Base-by-base conservation (phyloP, 495 filamentous ascomycete species). In the Penicillium waksmanii region DNA sequence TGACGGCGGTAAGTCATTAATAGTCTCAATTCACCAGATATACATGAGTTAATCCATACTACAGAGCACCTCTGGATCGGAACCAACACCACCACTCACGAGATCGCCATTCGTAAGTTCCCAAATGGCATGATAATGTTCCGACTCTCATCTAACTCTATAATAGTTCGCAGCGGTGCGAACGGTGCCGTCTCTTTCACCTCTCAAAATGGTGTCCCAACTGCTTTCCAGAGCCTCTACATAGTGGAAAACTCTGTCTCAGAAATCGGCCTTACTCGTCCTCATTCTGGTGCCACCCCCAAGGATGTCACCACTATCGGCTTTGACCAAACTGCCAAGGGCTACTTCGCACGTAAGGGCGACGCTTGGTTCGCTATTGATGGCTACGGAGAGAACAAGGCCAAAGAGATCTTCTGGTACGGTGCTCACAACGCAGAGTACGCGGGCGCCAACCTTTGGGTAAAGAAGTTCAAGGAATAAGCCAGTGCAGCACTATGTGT, bases 201-300 rank as follows among this genome's bases (percentile, higher is more conserved):
- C 51, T 65, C 63, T 34, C 52, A 70, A 47, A 31, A 55, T 56
- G 48, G 47, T 12, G 57, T 58, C 38, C 73, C 69, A 5, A 72
- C 66, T 15, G 69, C 60, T 58, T 73, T 58, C 56, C 70, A 73
- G 61, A 72, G 49, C 69, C 62, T 75, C 1, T 75, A 68, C 56
- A 56, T 72, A 34, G 43, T 75, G 40, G 63, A 70, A 40, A 50
- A 69, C 47, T 44, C 25, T 8, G 63, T 68, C 36, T 15, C 50
- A 27, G 66, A 70, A 56, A 51, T 71, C 34, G 62, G 43, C n/a
- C 55, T 75, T 51, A 73, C 73, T 19, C 13, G 55, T 35, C 73
- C 73, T 34, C 69, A 75, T 68, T 73, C 73, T 46, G 70, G 63
- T 7, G 63, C 61, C 19, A 46, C 61, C 10, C 73, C 73, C 46